Base-by-base conservation (phyloP, 768 basidiomycete species). In the Chalciporus pseudorubinellus region DNA sequence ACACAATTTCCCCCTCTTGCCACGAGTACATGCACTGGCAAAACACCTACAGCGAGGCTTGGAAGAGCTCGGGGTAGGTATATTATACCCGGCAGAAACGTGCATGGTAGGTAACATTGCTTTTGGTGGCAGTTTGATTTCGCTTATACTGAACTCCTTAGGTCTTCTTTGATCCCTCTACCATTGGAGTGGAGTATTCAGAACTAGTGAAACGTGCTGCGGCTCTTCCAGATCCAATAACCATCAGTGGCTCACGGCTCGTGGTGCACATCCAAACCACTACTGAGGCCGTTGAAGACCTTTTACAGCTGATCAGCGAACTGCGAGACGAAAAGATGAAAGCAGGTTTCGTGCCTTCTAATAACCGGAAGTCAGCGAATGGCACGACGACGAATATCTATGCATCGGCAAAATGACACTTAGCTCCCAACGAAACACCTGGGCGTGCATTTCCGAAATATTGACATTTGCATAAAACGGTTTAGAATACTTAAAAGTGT, bases 221-320 rank as follows among this genome's bases (percentile, higher is more conserved):
- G 41, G 70, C 76, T 29, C 80, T 95, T 12, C 77, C 84, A 1
- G 73, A 83, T 34, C 91, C 93, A 9, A 77, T 95, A 33, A 70
- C 73, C 46, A 72, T 92, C 24, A 77, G 78, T 13, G 82, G 85
- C 33, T 82, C 87, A 18, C 81, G 95, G 16, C 74, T 95, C n/a
- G 92, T 95, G 18, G 74, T 95, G 3, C 95, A 98, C 64, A 81
- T 93, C 53, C 95, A 98, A 67, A 94, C 89, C 1, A 75, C 82
- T 0, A 79, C 82, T 14, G 67, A 80, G 49, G 90, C 93, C 2
- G 77, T 97, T n/a, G 80, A 91, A 40, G 92, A 95, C 57, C 78
- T 98, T 55, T 68, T 98, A 33, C 65, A 61, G 3, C 55, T 92
- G 31, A 70, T 98, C 3, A 68, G 69, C 21, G 65, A 74, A 41